phyloP scores from a whole-genome alignment of 169 alveolate species.

The Neospora caninum region DNA sequence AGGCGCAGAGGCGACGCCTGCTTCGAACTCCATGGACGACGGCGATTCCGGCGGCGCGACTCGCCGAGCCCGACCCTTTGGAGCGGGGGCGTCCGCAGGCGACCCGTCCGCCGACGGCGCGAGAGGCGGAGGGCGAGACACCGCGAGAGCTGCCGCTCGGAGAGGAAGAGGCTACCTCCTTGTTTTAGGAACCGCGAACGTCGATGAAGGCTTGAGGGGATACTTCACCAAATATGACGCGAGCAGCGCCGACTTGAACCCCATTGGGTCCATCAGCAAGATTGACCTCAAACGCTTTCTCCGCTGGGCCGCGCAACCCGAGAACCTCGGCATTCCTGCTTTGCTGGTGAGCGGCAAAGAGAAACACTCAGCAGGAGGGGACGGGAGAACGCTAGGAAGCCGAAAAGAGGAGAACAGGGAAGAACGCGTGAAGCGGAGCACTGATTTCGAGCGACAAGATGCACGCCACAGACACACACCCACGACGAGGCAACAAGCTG shows the following conservation, averaged over 20 bases:
- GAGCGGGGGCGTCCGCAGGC: too few relatives aligned
- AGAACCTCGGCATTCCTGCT: constrained; percentile 3
- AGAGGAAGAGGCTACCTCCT: constrained; percentile 12
- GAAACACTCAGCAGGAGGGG: neutral
- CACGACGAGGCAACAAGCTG: too few relatives aligned
- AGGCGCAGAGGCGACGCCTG: too few relatives aligned
- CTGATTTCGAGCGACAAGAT: too few relatives aligned
- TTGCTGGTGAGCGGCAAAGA: neutral
- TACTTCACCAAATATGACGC: constrained; percentile 93
- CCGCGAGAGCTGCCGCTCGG: neutral
- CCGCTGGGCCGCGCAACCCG: constrained; percentile 53
- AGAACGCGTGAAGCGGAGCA: too few relatives aligned
- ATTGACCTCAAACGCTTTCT: constrained; percentile 51
- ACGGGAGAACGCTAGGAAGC: too few relatives aligned
- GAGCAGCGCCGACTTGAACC: constrained; percentile 89
- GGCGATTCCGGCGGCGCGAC: too few relatives aligned
- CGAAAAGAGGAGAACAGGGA: too few relatives aligned
- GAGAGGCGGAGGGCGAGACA: neutral
- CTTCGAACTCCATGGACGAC: too few relatives aligned
- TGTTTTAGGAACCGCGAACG: constrained; percentile 74
- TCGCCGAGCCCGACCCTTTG: too few relatives aligned
- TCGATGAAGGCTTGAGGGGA: constrained; percentile 83
- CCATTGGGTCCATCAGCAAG: constrained; percentile 90
- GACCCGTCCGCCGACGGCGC: neutral
- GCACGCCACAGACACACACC: too few relatives aligned